Evolutionary conservation across 2,329 filamentous ascomycete species (phyloP).

Genomic region (Hypoxylon sp.): DNA sequence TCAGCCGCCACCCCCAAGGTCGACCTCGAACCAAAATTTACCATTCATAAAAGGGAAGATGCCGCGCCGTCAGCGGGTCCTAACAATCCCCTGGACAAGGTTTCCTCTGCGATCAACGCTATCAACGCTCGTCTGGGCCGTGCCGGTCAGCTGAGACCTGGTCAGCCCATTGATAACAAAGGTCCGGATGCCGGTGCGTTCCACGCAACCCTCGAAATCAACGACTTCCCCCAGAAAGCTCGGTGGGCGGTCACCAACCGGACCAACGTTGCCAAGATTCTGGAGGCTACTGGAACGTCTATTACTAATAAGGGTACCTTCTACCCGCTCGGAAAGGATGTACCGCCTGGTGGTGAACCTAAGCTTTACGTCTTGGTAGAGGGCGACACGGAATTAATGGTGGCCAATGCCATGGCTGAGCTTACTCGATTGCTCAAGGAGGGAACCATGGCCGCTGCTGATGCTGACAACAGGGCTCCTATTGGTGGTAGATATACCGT

Average conservation of each 20-base stretch:
- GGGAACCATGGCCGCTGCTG: conserved; percentile 88
- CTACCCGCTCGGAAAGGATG: conserved; percentile 85
- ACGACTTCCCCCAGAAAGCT: conserved; percentile 98
- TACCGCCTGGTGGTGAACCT: conserved; percentile 78
- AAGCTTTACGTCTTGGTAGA: conserved; percentile 98
- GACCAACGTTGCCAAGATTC: conserved; percentile 97
- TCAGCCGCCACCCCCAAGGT: conserved; percentile 56
- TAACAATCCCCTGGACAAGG: conserved; percentile 83
- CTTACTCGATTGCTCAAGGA: conserved; percentile 89
- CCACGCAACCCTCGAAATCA: conserved; percentile 98
- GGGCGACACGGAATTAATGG: conserved; percentile 93
- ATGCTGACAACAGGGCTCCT: conserved; percentile 84
- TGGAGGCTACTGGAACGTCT: conserved; percentile 92
- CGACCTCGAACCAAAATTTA: conserved; percentile 69
- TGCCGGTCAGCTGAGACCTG: conserved; percentile 87
- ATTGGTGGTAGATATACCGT: conserved; percentile 88
- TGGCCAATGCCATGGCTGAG: conserved; percentile 90
- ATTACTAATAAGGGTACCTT: conserved; percentile 98
- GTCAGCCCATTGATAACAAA: conserved; percentile 97
- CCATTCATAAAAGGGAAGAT: conserved; percentile 76
- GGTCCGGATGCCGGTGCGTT: conserved; percentile 96
- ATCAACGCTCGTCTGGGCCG: conserved; percentile 93
- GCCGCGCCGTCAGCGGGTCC: conserved; percentile 56
- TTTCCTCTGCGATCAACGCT: conserved; percentile 87
- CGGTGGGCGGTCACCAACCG: conserved; percentile 98